Evolutionary conservation across 352 stramenopile genomes (phyloP).

Genomic region (Phytophthora nicotianae): DNA sequence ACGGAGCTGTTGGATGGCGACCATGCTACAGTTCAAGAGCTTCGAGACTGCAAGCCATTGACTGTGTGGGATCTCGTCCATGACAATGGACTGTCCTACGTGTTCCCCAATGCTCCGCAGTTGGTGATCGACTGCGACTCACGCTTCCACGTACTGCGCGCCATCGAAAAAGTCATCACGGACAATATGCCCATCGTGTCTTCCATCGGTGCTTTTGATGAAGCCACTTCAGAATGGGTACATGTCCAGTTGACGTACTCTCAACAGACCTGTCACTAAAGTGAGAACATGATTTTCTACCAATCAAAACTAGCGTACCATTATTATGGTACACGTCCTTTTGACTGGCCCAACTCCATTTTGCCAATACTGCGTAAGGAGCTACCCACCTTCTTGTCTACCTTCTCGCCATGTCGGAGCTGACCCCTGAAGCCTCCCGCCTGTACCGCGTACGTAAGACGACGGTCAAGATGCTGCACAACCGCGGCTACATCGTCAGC

Average conservation of each 20-base stretch:
- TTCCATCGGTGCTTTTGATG: slow-evolving; percentile 46
- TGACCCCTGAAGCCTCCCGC: slow-evolving; percentile 83
- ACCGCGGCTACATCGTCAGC: slow-evolving; percentile 97
- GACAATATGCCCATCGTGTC: slow-evolving; percentile 75
- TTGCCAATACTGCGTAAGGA: not conserved
- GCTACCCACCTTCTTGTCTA: not conserved
- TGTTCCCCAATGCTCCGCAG: slow-evolving; percentile 56
- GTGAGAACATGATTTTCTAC: slow-evolving; percentile 5
- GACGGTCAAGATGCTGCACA: slow-evolving; percentile 95
- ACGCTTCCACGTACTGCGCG: slow-evolving; percentile 54
- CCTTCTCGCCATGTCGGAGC: slow-evolving; percentile 59
- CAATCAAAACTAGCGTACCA: slow-evolving; percentile 11
- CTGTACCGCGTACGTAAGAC: slow-evolving; percentile 96
- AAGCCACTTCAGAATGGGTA: slow-evolving; percentile 41
- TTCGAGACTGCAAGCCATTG: slow-evolving; percentile 39
- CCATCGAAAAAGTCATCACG: slow-evolving; percentile 75
- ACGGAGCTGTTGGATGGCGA: slow-evolving; percentile 40
- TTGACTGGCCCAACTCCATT: slow-evolving; percentile 12
- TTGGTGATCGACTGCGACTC: slow-evolving; percentile 68
- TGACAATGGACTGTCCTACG: slow-evolving; percentile 57
- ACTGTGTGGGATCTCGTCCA: slow-evolving; percentile 67
- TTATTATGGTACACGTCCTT: slow-evolving; percentile 2
- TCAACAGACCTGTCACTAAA: slow-evolving; percentile 25
- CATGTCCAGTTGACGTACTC: slow-evolving; percentile 44
- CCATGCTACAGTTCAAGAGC: slow-evolving; percentile 30